phyloP scores from a whole-genome alignment of 768 basidiomycete genomes.

The Macrolepiota dolichaula region DNA sequence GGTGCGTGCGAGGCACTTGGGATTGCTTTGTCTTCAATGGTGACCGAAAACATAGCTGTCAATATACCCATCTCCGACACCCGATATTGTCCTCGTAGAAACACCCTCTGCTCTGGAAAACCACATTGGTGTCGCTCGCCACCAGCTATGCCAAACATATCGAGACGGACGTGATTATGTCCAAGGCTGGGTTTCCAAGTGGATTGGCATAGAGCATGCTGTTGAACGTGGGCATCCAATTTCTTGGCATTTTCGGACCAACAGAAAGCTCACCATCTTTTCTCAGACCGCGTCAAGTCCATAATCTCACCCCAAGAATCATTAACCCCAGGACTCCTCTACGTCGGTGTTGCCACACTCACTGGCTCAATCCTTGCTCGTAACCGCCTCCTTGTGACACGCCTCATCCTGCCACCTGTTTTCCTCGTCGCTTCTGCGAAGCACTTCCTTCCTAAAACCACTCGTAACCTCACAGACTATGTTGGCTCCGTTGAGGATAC shows the following conservation, averaged over 20 bases:
- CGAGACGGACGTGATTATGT: conserved; percentile 59
- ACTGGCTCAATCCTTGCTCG: conserved; percentile 86
- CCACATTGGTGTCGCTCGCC: conserved; percentile 70
- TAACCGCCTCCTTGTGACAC: conserved; percentile 65
- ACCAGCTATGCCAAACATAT: conserved; percentile 54
- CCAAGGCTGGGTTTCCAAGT: conserved; percentile 69
- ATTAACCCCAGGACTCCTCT: conserved; percentile 86
- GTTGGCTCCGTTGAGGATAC: conserved; percentile 64
- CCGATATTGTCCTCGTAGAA: conserved; percentile 70
- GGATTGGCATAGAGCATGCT: conserved; percentile 83
- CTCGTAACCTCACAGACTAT: conserved; percentile 65
- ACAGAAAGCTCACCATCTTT: background rate
- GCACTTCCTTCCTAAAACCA: conserved; percentile 87
- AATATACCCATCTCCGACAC: conserved; percentile 68
- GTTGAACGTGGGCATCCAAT: conserved; percentile 68
- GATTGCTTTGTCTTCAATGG: background rate
- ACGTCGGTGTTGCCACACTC: conserved; percentile 85
- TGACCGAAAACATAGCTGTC: conserved; percentile 53
- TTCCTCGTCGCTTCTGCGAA: conserved; percentile 66
- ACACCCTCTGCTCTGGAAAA: conserved; percentile 73
- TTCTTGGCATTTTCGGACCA: background rate
- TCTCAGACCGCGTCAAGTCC: conserved; percentile 74
- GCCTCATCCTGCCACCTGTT: conserved; percentile 72
- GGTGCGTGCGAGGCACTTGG: conserved; percentile 18
- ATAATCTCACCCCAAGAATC: conserved; percentile 78